These are phyloP conservation scores for Naganishia liquefaciens DNA, from an alignment of 1,284 basidiomycete species.

Conservation along the genomic window DNA sequence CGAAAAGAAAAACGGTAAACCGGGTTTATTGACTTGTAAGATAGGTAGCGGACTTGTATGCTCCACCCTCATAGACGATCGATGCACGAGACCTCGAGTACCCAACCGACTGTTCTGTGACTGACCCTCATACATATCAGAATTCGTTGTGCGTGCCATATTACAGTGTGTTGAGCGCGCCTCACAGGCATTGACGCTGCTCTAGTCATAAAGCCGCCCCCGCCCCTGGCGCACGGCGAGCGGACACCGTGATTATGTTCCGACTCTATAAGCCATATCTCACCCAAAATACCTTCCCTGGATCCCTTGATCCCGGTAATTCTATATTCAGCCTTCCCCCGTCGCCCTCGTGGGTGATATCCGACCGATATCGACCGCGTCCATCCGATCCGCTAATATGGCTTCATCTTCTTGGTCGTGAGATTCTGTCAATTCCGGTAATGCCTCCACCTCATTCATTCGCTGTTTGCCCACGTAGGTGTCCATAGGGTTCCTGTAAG, in stretches of 20 bases:
- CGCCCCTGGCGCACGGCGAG: not conserved
- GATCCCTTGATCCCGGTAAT: not conserved
- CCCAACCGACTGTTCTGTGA: not conserved
- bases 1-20: not conserved
- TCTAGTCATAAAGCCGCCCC: no score
- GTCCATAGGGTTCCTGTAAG: slow-evolving; percentile 17
- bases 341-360: slow-evolving; percentile 2
- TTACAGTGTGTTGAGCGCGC: not conserved
- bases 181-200: no score
- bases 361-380: not conserved
- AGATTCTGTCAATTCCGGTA: slow-evolving; percentile 4
- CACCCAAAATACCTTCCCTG: not conserved
- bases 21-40: not conserved
- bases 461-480: not conserved
- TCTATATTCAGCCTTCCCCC: slow-evolving; percentile 7
- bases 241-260: slow-evolving; percentile 1
- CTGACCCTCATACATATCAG: not conserved
- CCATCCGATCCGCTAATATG: not conserved
- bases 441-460: not conserved
- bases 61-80: no score
- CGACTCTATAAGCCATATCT: not conserved
- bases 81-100: no score
- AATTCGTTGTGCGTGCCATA: not conserved
- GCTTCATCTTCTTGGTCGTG: slow-evolving; percentile 10
- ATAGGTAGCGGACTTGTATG: no score